Evolutionary conservation across 2,329 filamentous ascomycete species (phyloP).

Genomic region (Colletotrichum euphorbiae): DNA sequence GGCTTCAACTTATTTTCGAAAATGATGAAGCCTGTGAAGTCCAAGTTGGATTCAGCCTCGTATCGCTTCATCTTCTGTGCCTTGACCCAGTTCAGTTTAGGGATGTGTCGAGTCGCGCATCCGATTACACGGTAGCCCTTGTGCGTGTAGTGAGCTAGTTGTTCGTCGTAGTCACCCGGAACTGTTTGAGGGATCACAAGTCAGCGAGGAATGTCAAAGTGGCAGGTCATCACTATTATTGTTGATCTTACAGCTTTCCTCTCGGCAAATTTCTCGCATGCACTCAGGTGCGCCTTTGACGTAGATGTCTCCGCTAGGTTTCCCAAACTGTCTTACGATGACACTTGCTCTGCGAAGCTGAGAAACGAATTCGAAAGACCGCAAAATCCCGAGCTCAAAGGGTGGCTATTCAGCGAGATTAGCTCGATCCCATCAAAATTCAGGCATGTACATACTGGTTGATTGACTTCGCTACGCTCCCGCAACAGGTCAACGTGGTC

Average conservation of each 20-base stretch:
- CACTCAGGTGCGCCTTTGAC: constrained; percentile 98
- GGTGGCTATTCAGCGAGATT: constrained; percentile 55
- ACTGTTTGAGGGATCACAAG: constrained; percentile 58
- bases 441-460: constrained; percentile 42
- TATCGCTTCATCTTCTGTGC: constrained; percentile 91
- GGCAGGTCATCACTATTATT: constrained; percentile 38
- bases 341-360: constrained; percentile 93
- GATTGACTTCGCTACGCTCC: constrained; percentile 44
- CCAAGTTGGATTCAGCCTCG: constrained; percentile 84
- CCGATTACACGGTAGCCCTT: constrained; percentile 97
- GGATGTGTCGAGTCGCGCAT: constrained; percentile 89
- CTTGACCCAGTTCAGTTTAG: constrained; percentile 92
- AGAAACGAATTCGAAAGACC: constrained; percentile 94
- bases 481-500: constrained; percentile 44
- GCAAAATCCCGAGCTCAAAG: constrained; percentile 90
- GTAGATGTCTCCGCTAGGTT: constrained; percentile 86
- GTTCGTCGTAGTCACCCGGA: constrained; percentile 88
- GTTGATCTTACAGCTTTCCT: constrained; percentile 77
- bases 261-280: constrained; percentile 91
- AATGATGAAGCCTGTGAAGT: constrained; percentile 96
- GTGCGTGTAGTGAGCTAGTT: constrained; percentile 91
- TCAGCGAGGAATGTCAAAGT: not conserved
- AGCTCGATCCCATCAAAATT: constrained; percentile 15
- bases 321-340: constrained; percentile 87
- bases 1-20: constrained; percentile 99